Base-by-base conservation (phyloP, 108 stramenopile species). In the Nitzschia sp. region DNA sequence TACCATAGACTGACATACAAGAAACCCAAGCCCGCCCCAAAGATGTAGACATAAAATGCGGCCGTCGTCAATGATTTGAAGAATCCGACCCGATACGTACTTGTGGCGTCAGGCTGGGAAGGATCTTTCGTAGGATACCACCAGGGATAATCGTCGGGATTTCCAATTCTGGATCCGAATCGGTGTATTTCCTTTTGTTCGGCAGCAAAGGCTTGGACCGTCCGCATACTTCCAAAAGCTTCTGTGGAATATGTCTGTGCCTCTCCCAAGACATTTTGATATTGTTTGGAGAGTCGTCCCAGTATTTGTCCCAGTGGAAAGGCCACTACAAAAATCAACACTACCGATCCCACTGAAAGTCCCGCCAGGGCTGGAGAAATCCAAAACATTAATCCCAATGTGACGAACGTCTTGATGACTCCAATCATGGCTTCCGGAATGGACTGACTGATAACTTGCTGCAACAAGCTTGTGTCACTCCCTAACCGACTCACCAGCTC, bases 131-230 rank as follows among this genome's bases (percentile, higher is more conserved):
- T 41, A 29, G 84, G 81, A 58, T 63, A 82, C 87, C 84, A 88
- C 19, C 46, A 79, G 25, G 36, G 57, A 36, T 55, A 64, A 3
- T 53, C 54, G 25, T 76, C 83, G 15, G 85, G 85, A 80, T 86
- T 61, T 9, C 88, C 83, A 65, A 85, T 80, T 45, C 72, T 66
- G 32, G 71, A 56, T 3, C 28, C 35, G 77, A 83, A 95, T 25
- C 85, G 69, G 16, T 26, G 57, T 8, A 47, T 25, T 75, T 92
- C 88, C 28, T 73, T 71, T 9, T 64, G 44, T 75, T 95, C 94
- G 0, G 85, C 86, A 11, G 79, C 85, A 81, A 95, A 95, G 21
- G 82, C 74, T 45, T 90, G 89, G 1, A 91, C 89, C n/a, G 87
- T 90, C 26, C 94, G 69, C 67, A 89, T 84, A 34, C 67, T 72